A percentile compares a stretch with the other conserved stretches of the same genome.
phyloP scores from a whole-genome alignment of 208 protist genomes.

The Wallacemonas collosoma region DNA sequence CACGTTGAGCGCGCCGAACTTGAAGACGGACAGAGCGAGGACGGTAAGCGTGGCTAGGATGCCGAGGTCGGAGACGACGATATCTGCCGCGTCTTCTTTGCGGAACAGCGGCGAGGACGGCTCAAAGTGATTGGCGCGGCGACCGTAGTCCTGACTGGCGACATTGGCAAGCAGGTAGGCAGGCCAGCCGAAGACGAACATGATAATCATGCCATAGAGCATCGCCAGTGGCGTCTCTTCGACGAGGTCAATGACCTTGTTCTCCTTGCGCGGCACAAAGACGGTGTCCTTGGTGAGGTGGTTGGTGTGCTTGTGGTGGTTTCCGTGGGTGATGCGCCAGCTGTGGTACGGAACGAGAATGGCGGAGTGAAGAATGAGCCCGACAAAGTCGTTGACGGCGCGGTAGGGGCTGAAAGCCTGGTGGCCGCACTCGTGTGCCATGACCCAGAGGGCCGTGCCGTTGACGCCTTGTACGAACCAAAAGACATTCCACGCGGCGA shows the following conservation, averaged over 20 bases:
- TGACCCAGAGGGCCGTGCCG: slow-evolving; percentile 91
- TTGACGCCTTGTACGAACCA: slow-evolving; percentile 89
- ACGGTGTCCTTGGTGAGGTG: slow-evolving; percentile 92
- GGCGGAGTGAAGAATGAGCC: slow-evolving; percentile 85
- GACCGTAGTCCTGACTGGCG: slow-evolving; percentile 73
- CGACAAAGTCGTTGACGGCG: slow-evolving; percentile 88
- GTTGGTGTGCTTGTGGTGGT: slow-evolving; percentile 95
- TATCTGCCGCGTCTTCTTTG: slow-evolving; percentile 60
- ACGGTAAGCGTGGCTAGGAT: slow-evolving; percentile 56
- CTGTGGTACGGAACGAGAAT: slow-evolving; percentile 93
- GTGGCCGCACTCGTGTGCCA: slow-evolving; percentile 96
- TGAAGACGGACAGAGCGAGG: slow-evolving; percentile 37
- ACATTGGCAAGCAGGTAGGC: slow-evolving; percentile 85
- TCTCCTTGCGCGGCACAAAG: slow-evolving; percentile 74
- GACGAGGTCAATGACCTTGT: slow-evolving; percentile 59
- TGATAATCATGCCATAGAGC: slow-evolving; percentile 47
- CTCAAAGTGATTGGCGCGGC: slow-evolving; percentile 83
- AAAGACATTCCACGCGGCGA: slow-evolving; percentile 62
- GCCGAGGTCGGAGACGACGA: slow-evolving; percentile 76
- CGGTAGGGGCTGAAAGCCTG: slow-evolving; percentile 84
- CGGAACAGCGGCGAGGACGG: slow-evolving; percentile 83
- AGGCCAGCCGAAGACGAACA: slow-evolving; percentile 92
- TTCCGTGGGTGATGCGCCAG: slow-evolving; percentile 93
- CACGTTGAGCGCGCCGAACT: slow-evolving; percentile 63
- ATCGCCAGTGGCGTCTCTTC: slow-evolving; percentile 72